A percentile compares a stretch with the other conserved stretches of the same genome.
phyloP scores from a whole-genome alignment of 805 yeast species.

The Teunomyces stri region DNA sequence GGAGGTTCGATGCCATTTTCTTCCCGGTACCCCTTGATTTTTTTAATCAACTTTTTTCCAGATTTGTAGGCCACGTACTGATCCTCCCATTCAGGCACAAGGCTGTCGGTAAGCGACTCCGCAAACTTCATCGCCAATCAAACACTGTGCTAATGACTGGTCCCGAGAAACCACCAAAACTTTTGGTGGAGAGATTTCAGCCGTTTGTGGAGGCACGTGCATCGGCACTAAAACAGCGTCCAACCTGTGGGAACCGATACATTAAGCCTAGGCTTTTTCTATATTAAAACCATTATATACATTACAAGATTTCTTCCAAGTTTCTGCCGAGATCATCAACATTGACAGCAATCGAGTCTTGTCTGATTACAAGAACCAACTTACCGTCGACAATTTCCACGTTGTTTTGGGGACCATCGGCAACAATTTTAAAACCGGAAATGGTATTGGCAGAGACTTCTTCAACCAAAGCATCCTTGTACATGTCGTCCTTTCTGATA shows the following conservation, averaged over 20 bases:
- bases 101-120: constrained; percentile 61
- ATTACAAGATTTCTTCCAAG: constrained; percentile 1
- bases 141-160: not conserved
- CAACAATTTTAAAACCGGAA: constrained; percentile 9
- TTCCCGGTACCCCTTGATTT: constrained; percentile 17
- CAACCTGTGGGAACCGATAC: not conserved
- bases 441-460: constrained; percentile 9
- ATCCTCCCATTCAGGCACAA: constrained; percentile 86
- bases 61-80: constrained; percentile 71
- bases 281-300: no score
- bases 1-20: not conserved
- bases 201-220: not conserved
- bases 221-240: not conserved
- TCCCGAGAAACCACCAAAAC: no score
- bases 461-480: constrained; percentile 11
- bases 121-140: constrained; percentile 58
- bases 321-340: constrained; percentile 7
- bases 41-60: constrained; percentile 54
- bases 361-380: constrained; percentile 6
- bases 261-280: no score
- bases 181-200: not conserved
- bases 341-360: constrained; percentile 5
- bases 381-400: constrained; percentile 8
- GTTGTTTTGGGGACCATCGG: constrained; percentile 2
- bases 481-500: constrained; percentile 11